phyloP scores from a whole-genome alignment of 768 basidiomycete species.

The Mycena olivaceomarginata region DNA sequence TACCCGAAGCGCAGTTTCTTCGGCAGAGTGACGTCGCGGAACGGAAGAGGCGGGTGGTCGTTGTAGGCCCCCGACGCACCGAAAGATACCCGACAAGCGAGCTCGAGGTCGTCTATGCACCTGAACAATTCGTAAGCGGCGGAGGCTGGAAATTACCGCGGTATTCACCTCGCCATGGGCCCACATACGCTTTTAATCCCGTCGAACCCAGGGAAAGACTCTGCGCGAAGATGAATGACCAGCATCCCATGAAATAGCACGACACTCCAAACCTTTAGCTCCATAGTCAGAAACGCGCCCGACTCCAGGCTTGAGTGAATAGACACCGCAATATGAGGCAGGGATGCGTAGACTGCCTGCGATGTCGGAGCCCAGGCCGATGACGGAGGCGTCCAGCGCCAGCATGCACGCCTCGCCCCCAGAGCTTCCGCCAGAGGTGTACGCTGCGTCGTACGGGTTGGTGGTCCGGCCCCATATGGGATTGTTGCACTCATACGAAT shows the following conservation, averaged over 20 bases:
- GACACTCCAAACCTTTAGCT: constrained; percentile 58
- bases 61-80: constrained; percentile 16
- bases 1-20: constrained; percentile 60
- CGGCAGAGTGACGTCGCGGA: constrained; percentile 20
- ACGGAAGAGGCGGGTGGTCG: constrained; percentile 24
- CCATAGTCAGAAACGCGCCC: constrained; percentile 68
- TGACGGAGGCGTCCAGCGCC: constrained; percentile 74
- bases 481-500: constrained; percentile 75
- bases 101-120: constrained; percentile 40
- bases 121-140: background rate
- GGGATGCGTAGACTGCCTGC: constrained; percentile 82
- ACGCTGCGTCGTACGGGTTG: constrained; percentile 67
- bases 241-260: background rate
- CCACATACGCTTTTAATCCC: constrained; percentile 33
- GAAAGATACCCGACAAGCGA: constrained; percentile 30
- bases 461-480: constrained; percentile 73
- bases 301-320: constrained; percentile 72
- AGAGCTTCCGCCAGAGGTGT: constrained; percentile 71
- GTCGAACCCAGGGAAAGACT: constrained; percentile 35
- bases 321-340: constrained; percentile 79
- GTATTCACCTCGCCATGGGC: constrained; percentile 31
- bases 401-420: constrained; percentile 81
- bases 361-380: constrained; percentile 83
- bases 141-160: no score
- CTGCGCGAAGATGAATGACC: background rate